Evolutionary conservation across 805 yeast species (phyloP), one percentile per base, ranked within the genome.

Genomic region (Ogataea ganodermae): DNA sequence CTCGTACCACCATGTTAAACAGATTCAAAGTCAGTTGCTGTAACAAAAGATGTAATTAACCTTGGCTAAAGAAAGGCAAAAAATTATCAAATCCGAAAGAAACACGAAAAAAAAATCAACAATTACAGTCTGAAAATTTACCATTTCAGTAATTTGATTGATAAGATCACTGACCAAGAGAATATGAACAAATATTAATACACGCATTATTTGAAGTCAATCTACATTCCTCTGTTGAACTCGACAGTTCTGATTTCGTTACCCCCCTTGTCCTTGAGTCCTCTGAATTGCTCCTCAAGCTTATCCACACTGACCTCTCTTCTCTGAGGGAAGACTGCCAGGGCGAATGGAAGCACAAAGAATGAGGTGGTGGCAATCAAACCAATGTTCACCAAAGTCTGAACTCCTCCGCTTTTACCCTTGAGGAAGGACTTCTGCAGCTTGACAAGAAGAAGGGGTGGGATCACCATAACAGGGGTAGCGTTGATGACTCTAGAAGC

Each of bases 381-480:
- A 14, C 96, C 97, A 45, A 94, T 73, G 63, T 91, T 94, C n/a
- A 83, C 84, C 13, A 75, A 61, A 5, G 86, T 84, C 60, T 86
- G 89, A 3, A 79, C 69, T 16, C 81, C 74, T 49, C 79, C 67
- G 6, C 91, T 78, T 63, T 81, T 86, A 27, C 87, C 86, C 60
- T 79, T 82, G 53, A 91, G 73, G 14, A 84, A 62, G 1, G 84
- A 75, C 55, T 77, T 79, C 70, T 94, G 97, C 54, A 94, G 72
- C 64, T 75, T 80, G 38, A 90, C 89, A 35, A 94, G 75, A 22
- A 89, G 62, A 59, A 94, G 75, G 2, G 99, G 97, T 1, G 99
- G 99, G 5, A 94, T 67, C 17, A 88, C 99, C 99, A 94, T 94
- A 59, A 94, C 79, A 16, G 99, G 99, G 0, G 99, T 87, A 14